Evolutionary conservation across 148 eudicot species (phyloP).

Genomic region (Chenopodium berlandieri): DNA sequence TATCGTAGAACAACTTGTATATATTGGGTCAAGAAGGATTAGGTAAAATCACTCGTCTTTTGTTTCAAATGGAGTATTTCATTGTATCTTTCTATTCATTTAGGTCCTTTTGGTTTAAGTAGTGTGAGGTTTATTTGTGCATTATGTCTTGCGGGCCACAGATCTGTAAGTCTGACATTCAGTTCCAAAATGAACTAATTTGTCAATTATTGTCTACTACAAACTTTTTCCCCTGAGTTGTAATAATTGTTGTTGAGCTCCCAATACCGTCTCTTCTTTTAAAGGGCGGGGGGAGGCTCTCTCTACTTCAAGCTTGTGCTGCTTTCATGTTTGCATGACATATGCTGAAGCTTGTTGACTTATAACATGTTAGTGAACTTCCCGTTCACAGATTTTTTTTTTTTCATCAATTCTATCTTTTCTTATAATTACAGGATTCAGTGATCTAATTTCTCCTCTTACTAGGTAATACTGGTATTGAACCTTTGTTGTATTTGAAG

Average conservation of each 20-base stretch:
- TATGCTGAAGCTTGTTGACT: not conserved
- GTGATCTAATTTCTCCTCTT: not conserved
- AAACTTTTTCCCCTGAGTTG: not conserved
- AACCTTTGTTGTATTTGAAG: not conserved
- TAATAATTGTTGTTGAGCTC: not conserved
- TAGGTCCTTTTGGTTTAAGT: not conserved
- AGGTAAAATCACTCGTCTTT: not conserved
- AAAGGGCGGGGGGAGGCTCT: not conserved
- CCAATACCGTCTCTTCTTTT: not conserved
- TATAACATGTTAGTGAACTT: not conserved
- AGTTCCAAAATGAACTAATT: not conserved
- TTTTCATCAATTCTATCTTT: not conserved
- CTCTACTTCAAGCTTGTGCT: not conserved
- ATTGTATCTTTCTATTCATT: not conserved
- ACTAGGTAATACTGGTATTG: not conserved
- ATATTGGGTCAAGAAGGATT: too few species aligned
- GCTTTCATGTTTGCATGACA: not conserved
- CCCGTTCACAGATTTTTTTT: not conserved
- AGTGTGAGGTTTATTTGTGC: not conserved
- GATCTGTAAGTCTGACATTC: not conserved
- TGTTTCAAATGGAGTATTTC: not conserved
- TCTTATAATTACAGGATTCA: not conserved
- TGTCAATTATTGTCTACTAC: not conserved
- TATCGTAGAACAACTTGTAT: not conserved
- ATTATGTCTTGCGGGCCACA: conserved; percentile 15